Base-by-base conservation (phyloP, 2,329 filamentous ascomycete species). In the Huntiella savannae region DNA sequence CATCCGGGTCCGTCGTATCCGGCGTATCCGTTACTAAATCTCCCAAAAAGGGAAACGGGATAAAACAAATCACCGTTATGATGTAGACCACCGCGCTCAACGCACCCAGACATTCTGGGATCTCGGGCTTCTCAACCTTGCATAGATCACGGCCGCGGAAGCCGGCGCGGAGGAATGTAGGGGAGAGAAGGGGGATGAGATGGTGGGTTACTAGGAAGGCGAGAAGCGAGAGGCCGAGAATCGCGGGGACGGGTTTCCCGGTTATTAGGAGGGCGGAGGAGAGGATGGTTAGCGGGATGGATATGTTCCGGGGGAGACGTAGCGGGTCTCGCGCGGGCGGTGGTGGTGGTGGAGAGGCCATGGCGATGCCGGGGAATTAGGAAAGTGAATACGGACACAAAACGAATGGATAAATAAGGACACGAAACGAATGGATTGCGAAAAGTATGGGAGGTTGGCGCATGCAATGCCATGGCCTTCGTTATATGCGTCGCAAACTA, bases 41-140 rank as follows among this genome's bases (percentile, higher is more conserved):
- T 63, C 95, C 93, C 68, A 95, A 96, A 62, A 98, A 96, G 1
- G 87, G 83, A 62, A 95, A 94, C 0, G 91, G 91, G 49, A 96
- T 86, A 60, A 98, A 98, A 52, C 85, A 66, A 54, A 96, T 92
- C 53, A 96, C 71, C 43, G 78, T 73, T 53, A 98, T 70, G 38
- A 98, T 71, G 63, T 96, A 96, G 19, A 96, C 86, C 53, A 91
- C 75, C 6, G 88, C 91, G 58, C 84, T 92, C 19, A 98, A 74
- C 49, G 85, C 84, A 28, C 91, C 91, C 87, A 98, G 95, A 54
- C 83, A 88, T 63, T 98, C 91, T 16, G 91, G 91, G 55, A 95
- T 80, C 61, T 91, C 84, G 50, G 71, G 71, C 53, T 75, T 75
- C 55, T 76, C 58, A 39, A 59, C 54, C 59, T 70, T 98, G 58